phyloP scores from a whole-genome alignment of 2,329 filamentous ascomycete species.

The Pleochaeta shiraiana region DNA sequence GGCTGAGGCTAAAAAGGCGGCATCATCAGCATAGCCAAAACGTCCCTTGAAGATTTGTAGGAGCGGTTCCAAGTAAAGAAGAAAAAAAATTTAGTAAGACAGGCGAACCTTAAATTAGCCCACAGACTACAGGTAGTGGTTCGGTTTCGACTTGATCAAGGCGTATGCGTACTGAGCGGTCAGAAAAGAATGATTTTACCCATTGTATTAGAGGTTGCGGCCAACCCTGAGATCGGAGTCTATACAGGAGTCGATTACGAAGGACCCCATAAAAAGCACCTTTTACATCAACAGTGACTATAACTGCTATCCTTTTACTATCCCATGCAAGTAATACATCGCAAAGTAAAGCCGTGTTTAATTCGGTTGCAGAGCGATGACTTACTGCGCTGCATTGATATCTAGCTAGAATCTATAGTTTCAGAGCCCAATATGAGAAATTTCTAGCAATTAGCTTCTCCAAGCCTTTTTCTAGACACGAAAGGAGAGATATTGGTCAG shows the following conservation, averaged over 20 bases:
- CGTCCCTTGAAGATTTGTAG: not conserved
- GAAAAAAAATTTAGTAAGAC: not conserved
- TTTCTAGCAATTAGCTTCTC: not conserved
- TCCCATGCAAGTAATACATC: not conserved
- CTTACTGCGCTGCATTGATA: not conserved
- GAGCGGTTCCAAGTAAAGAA: not conserved
- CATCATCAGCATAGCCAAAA: constrained; percentile 2
- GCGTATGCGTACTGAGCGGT: not conserved
- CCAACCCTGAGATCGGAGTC: not conserved
- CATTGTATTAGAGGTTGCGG: not conserved
- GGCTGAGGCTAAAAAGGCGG: not conserved
- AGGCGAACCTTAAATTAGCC: not conserved
- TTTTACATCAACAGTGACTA: not conserved
- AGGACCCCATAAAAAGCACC: not conserved
- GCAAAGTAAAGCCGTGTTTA: not conserved
- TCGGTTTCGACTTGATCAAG: not conserved
- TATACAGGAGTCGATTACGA: not conserved
- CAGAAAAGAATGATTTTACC: not conserved
- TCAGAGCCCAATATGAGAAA: not conserved
- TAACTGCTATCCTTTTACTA: not conserved
- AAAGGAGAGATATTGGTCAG: not conserved
- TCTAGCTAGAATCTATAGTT: not conserved
- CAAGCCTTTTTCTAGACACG: not conserved
- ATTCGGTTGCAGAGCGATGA: not conserved
- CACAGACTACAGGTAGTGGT: not conserved